Conservation (phyloP, 2,329 filamentous ascomycete species). For the Talaromyces sp. region DNA sequence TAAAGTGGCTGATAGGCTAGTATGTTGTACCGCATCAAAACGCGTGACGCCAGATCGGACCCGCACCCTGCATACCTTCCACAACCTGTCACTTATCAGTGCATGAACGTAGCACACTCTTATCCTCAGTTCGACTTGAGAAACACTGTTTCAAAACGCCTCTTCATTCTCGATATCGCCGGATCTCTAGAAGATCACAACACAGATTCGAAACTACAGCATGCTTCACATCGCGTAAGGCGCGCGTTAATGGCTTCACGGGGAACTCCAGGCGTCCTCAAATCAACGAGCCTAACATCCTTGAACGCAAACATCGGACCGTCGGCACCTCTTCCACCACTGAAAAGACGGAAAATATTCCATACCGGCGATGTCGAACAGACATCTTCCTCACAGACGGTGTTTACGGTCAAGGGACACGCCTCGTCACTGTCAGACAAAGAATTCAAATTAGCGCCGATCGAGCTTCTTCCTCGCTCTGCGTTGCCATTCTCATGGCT, state of each 20-base stretch:
- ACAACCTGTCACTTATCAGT: neutral
- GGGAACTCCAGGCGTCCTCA: slow-evolving; percentile 29
- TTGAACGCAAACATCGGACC: slow-evolving; percentile 30
- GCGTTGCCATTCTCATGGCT: slow-evolving; percentile 41
- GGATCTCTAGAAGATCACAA: neutral
- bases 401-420: slow-evolving; percentile 36
- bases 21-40: slow-evolving; percentile 3
- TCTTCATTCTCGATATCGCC: neutral
- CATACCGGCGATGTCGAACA: slow-evolving; percentile 16
- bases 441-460: slow-evolving; percentile 34
- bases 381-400: slow-evolving; percentile 18
- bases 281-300: slow-evolving; percentile 32
- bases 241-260: slow-evolving; percentile 38
- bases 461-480: slow-evolving; percentile 36
- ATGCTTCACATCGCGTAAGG: slow-evolving; percentile 26
- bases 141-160: too few species aligned
- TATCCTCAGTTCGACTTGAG: neutral
- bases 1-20: neutral
- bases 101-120: neutral
- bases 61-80: neutral
- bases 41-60: slow-evolving; percentile 17
- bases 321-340: slow-evolving; percentile 20
- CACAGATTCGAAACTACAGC: slow-evolving; percentile 14
- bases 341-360: slow-evolving; percentile 36
- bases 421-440: slow-evolving; percentile 35